Percentiles rank a stretch among this genome's conserved stretches.
Evolutionary conservation across 2,329 filamentous ascomycete species (phyloP).

Genomic region (Scedosporium minutisporum): DNA sequence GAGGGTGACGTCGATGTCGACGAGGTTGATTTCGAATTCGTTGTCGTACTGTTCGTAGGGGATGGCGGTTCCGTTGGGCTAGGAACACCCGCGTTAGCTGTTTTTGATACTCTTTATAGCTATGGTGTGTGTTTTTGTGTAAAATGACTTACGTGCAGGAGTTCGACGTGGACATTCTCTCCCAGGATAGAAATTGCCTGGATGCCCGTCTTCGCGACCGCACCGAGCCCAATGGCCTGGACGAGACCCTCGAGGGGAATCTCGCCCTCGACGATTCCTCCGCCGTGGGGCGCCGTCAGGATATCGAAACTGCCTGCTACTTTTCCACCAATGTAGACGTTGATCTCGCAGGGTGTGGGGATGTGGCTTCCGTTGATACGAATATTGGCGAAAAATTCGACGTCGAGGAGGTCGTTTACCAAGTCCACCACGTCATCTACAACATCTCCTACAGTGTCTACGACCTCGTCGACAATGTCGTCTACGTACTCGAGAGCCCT

Average conservation of each 20-base stretch:
- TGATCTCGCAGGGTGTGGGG: conserved; percentile 24
- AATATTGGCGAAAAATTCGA: conserved; percentile 23
- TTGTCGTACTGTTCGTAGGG: conserved; percentile 5
- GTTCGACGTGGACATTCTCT: conserved; percentile 4
- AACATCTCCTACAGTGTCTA: background rate
- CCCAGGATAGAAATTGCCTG: background rate
- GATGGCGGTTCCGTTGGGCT: conserved; percentile 9
- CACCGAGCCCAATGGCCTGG: background rate
- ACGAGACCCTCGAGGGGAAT: background rate
- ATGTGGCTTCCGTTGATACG: conserved; percentile 24
- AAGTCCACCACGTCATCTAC: background rate
- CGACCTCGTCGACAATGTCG: background rate
- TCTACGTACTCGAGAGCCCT: background rate
- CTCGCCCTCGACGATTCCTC: conserved; percentile 12
- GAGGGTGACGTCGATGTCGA: conserved; percentile 8
- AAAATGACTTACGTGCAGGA: background rate
- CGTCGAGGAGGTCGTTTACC: conserved; percentile 1
- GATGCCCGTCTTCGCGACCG: background rate
- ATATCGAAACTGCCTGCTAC: conserved; percentile 24
- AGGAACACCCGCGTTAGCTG: background rate
- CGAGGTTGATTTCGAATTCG: conserved; percentile 8
- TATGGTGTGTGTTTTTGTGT: background rate
- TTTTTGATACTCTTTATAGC: background rate
- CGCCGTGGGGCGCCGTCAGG: conserved; percentile 22
- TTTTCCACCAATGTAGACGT: conserved; percentile 22